Evolutionary conservation across 179 eudicot species (phyloP).

Genomic region (Spergularia azorica): DNA sequence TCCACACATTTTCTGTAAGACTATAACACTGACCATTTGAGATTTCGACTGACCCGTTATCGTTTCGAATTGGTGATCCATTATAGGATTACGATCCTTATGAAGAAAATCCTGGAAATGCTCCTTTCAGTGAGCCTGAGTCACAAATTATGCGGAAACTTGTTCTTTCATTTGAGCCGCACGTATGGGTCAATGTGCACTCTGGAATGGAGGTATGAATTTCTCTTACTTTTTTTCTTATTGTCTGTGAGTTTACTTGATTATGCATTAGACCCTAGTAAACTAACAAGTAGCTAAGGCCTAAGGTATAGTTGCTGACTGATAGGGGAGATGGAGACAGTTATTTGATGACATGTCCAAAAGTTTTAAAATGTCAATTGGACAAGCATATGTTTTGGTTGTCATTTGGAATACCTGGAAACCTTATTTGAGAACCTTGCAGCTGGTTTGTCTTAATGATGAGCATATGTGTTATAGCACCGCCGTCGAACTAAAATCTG

Average conservation of each 20-base stretch:
- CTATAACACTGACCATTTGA: neutral
- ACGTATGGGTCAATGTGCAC: conserved; percentile 94
- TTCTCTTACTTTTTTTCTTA: neutral
- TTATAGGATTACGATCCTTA: conserved; percentile 92
- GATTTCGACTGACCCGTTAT: conserved; percentile 4
- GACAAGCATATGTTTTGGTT: too few species aligned
- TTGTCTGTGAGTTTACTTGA: neutral
- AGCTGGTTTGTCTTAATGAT: neutral
- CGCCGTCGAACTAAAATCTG: neutral
- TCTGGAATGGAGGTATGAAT: conserved; percentile 91
- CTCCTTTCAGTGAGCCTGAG: conserved; percentile 98
- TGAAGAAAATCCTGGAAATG: conserved; percentile 91
- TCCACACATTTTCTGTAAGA: conserved; percentile 7
- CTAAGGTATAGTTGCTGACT: neutral
- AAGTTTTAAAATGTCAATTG: neutral
- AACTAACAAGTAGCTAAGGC: neutral
- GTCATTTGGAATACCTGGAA: too few species aligned
- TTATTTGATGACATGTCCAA: neutral
- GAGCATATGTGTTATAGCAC: neutral
- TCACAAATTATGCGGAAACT: conserved; percentile 83
- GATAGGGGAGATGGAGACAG: neutral
- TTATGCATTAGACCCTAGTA: neutral
- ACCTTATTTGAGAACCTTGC: neutral
- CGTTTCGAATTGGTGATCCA: conserved; percentile 9
- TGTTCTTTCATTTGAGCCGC: conserved; percentile 76